Base-by-base conservation (phyloP, 768 basidiomycete genomes). In the Suillus sp. region DNA sequence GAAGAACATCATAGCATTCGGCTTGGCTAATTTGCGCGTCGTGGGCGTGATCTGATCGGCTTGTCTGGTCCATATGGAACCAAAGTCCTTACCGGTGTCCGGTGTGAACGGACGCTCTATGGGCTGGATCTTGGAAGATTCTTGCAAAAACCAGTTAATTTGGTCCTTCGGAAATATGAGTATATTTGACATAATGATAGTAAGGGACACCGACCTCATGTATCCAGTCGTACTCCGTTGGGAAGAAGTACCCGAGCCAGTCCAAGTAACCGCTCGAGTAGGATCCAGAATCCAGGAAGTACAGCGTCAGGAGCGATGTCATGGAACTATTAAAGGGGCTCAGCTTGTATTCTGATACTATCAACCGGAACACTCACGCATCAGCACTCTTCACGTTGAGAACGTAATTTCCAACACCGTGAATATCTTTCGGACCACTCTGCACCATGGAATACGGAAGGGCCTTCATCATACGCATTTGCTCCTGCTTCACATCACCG, bases 1-100 rank as follows among this genome's bases (percentile, higher is more conserved):
- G 87, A 97, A 98, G 78, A 96, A 97, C 91, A 94, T 92, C 68
- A 99, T 75, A 0, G 94, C 96, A 70, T 98, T 98, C 1, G 96
- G 96, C 75, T 97, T 99, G 4, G 92, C 93, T 3, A 95, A 80
- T 61, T 80, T 81, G 69, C 78, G 76, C 27, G 76, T 74, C 56
- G 80, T 72, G 0, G 91, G 87, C 0, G 83, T 79, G 55, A 88
- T 70, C 74, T 90, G 90, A 42, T 82, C 85, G 16, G 75, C 74
- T 67, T 90, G 84, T 25, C 91, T 83, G 59, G 76, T 74, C 91
- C 91, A 93, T 55, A 86, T 72, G 57, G 80, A 75, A 6, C 85
- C 89, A 1, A 95, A 71, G 71, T 95, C 93, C 59, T 84, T 85
- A 2, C 78, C 82, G 6, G 84, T 85, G 71, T 94, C 93, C 1